Percentiles rank a stretch among this genome's conserved stretches.
Conservation (phyloP, 345 rosid genomes). For the Moringa oleifera region DNA sequence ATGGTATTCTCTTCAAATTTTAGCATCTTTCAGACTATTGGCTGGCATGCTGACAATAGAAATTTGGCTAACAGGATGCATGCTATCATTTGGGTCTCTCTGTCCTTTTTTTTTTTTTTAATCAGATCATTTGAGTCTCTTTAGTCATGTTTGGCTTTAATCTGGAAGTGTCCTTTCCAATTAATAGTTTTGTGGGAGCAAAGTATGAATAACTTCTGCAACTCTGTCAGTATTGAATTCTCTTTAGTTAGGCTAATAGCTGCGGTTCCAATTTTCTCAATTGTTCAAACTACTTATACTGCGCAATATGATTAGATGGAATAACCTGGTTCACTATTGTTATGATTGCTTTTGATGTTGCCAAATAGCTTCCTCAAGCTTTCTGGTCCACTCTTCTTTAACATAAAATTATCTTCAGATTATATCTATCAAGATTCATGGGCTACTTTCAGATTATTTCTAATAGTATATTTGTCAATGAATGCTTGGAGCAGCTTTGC, state of each 20-base stretch:
- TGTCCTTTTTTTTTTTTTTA: too few relatives aligned
- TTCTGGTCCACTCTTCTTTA: too few relatives aligned
- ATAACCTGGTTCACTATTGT: too few relatives aligned
- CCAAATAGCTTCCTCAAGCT: too few relatives aligned
- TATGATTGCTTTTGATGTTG: too few relatives aligned
- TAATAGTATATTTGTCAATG: constrained; percentile 2
- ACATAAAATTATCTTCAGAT: too few relatives aligned
- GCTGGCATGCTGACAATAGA: background rate
- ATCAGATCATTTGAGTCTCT: too few relatives aligned
- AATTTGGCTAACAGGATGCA: background rate
- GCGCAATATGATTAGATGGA: background rate
- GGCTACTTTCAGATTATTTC: background rate
- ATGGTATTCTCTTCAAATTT: background rate
- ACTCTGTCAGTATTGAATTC: background rate
- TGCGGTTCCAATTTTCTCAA: background rate
- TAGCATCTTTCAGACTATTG: background rate
- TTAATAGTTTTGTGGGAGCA: background rate
- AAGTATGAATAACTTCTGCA: too few relatives aligned
- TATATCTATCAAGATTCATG: background rate
- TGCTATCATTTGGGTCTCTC: background rate
- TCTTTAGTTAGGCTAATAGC: background rate
- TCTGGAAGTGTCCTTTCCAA: background rate
- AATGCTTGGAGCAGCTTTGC: constrained; percentile 66
- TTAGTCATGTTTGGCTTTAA: background rate
- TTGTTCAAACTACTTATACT: background rate